phyloP scores from a whole-genome alignment of 2,329 filamentous ascomycete species.

The Ophiosphaerella narmari region DNA sequence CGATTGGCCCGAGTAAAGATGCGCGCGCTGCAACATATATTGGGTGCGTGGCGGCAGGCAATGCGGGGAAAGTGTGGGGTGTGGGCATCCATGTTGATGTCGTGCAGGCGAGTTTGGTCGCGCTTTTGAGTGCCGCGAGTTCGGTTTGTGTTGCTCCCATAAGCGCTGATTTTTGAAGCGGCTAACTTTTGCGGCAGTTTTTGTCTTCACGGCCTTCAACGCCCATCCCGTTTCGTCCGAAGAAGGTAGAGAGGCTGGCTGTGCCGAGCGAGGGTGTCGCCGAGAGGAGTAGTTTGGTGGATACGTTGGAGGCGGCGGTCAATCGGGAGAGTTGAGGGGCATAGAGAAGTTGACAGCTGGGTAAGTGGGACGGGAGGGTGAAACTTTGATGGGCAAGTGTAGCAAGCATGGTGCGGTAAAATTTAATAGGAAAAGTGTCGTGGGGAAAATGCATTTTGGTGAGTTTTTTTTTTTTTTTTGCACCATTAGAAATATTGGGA shows the following conservation, averaged over 20 bases:
- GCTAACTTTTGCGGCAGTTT: constrained; percentile 59
- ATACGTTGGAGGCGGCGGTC: constrained; percentile 35
- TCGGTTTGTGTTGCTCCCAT: constrained; percentile 64
- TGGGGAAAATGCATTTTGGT: too few relatives aligned
- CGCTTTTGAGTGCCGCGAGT: constrained; percentile 81
- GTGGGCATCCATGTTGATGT: constrained; percentile 92
- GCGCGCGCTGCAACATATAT: constrained; percentile 97
- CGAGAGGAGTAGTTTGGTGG: constrained; percentile 26
- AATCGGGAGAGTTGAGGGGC: constrained; percentile 19
- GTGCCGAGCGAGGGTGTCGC: constrained; percentile 18
- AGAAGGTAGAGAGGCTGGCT: constrained; percentile 56
- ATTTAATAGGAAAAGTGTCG: too few relatives aligned
- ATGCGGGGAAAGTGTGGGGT: constrained; percentile 79
- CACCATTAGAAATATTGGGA: too few relatives aligned
- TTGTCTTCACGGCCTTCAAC: constrained; percentile 71
- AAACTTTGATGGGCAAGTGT: not conserved
- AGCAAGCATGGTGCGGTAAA: not conserved
- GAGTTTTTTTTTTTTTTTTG: too few relatives aligned
- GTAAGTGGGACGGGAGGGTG: constrained; percentile 8
- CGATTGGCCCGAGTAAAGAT: constrained; percentile 77
- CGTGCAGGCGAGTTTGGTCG: constrained; percentile 85
- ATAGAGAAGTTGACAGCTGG: constrained; percentile 23
- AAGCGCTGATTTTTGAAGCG: not conserved
- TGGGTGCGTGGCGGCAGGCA: constrained; percentile 75
- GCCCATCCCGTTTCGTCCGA: constrained; percentile 66